phyloP scores from a whole-genome alignment of 2,329 filamentous ascomycete genomes.

The Neospermospora avenae region DNA sequence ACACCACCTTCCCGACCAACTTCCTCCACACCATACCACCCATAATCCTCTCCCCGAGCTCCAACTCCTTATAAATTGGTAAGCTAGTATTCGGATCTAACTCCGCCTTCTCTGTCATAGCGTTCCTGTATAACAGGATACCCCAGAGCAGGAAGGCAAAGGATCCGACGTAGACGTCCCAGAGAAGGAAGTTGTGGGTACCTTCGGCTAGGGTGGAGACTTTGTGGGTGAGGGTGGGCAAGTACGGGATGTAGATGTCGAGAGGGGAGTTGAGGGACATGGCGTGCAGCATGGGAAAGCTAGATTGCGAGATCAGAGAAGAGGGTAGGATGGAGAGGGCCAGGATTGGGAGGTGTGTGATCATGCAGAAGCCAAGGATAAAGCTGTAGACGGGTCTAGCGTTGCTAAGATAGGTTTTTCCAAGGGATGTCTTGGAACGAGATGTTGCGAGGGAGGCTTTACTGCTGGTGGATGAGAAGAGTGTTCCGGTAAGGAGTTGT shows the following conservation, averaged over 20 bases:
- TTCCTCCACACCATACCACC: conserved; percentile 15
- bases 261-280: conserved; percentile 37
- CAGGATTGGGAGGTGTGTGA: conserved; percentile 40
- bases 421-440: conserved; percentile 27
- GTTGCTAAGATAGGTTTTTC: conserved; percentile 23
- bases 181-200: conserved; percentile 45
- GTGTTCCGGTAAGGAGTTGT: conserved; percentile 20
- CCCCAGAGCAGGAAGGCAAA: conserved; percentile 45
- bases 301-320: conserved; percentile 30
- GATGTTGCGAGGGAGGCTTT: conserved; percentile 18
- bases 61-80: conserved; percentile 19
- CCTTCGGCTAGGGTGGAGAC: conserved; percentile 35
- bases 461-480: background rate
- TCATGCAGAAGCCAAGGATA: conserved; percentile 39
- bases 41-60: conserved; percentile 25
- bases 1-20: conserved; percentile 36
- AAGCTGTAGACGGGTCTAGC: conserved; percentile 33
- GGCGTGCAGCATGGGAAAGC: conserved; percentile 36
- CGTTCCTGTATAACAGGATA: conserved; percentile 35
- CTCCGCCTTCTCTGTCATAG: conserved; percentile 22
- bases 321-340: conserved; percentile 40
- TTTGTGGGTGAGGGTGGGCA: conserved; percentile 32
- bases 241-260: conserved; percentile 39
- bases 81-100: conserved; percentile 19
- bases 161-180: conserved; percentile 46